Conservation (phyloP, 2,329 filamentous ascomycete species). For the Corinectria fuckeliana region DNA sequence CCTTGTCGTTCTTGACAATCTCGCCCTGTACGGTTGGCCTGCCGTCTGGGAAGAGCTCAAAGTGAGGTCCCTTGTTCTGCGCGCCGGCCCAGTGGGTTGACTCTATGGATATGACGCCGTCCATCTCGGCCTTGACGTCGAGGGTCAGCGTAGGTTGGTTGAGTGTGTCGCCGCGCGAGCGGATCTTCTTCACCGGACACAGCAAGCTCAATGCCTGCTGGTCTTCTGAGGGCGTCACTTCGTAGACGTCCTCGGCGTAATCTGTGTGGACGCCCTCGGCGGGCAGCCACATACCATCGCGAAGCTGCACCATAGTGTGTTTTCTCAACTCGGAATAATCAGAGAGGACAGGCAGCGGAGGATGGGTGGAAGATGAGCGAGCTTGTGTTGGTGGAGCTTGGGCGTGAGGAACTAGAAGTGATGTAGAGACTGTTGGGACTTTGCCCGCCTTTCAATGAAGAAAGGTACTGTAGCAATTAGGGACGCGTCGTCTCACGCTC, state of each 20-base stretch:
- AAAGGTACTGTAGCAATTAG: not conserved
- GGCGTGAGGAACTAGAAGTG: not conserved
- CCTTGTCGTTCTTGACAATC: slow-evolving; percentile 42
- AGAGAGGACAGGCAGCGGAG: not conserved
- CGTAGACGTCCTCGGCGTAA: slow-evolving; percentile 70
- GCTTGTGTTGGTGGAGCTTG: not conserved
- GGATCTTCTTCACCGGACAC: slow-evolving; percentile 62
- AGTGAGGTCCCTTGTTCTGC: slow-evolving; percentile 46
- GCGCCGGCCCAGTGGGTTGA: slow-evolving; percentile 49
- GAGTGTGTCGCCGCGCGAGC: slow-evolving; percentile 60
- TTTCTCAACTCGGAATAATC: not conserved
- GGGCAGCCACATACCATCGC: slow-evolving; percentile 65
- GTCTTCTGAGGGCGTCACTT: slow-evolving; percentile 52
- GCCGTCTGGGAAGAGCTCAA: slow-evolving; percentile 48
- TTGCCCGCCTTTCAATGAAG: slow-evolving; percentile 14
- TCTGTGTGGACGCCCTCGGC: slow-evolving; percentile 66
- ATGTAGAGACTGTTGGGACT: slow-evolving; percentile 8
- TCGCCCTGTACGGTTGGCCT: slow-evolving; percentile 39
- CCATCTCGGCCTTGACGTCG: slow-evolving; percentile 45
- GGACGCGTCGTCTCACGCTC: slow-evolving; percentile 21
- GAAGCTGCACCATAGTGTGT: slow-evolving; percentile 42
- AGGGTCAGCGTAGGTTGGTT: slow-evolving; percentile 60
- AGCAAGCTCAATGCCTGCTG: slow-evolving; percentile 58
- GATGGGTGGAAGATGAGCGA: not conserved
- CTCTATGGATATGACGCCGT: slow-evolving; percentile 50